phyloP scores from a whole-genome alignment of 2,329 filamentous ascomycete species.

The Trichoderma koningii region DNA sequence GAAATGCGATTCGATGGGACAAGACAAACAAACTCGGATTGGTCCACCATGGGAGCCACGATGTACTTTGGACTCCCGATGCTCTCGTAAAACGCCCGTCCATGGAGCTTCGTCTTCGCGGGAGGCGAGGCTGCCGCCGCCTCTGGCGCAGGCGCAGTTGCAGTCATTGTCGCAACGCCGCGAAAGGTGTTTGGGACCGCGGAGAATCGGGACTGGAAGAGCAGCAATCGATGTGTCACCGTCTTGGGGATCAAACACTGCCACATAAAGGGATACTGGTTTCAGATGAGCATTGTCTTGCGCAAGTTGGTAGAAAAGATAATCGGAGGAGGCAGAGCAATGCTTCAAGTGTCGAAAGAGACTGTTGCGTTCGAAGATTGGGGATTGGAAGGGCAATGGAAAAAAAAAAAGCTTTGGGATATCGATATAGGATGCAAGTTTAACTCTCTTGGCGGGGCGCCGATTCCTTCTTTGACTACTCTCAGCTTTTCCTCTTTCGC shows the following conservation, averaged over 20 bases:
- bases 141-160: conserved; percentile 29
- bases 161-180: conserved; percentile 40
- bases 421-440: neutral
- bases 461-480: neutral
- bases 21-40: conserved; percentile 86
- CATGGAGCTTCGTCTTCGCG: conserved; percentile 71
- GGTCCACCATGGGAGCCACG: conserved; percentile 96
- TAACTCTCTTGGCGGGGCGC: neutral
- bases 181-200: conserved; percentile 23
- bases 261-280: conserved; percentile 10
- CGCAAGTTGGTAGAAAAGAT: neutral
- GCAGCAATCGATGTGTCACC: conserved; percentile 12
- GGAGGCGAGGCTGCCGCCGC: conserved; percentile 22
- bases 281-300: conserved; percentile 1
- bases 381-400: too few species aligned
- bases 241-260: neutral
- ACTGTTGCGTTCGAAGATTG: neutral
- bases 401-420: neutral
- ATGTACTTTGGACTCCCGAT: conserved; percentile 89
- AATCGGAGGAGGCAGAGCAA: neutral
- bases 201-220: conserved; percentile 1
- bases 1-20: neutral
- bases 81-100: conserved; percentile 90
- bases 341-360: neutral
- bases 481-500: neutral